phyloP scores from a whole-genome alignment of 129 eudicot genomes.

The Rutidosis leptorrhynchoides region DNA sequence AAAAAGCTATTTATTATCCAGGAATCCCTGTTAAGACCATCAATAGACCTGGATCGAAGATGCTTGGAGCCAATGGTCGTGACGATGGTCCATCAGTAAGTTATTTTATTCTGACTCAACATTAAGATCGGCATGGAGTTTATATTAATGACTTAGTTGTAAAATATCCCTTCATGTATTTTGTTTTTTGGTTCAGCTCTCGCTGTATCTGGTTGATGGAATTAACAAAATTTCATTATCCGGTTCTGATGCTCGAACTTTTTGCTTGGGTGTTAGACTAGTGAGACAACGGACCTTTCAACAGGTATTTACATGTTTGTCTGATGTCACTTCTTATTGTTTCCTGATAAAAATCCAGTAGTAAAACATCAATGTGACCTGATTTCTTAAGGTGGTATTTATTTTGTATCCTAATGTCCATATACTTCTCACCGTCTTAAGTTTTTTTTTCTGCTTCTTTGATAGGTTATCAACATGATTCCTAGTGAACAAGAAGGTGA shows the following conservation, averaged over 20 bases:
- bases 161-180: neutral
- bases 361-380: neutral
- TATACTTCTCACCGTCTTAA: neutral
- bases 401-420: neutral
- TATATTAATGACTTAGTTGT: neutral
- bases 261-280: conserved; percentile 54
- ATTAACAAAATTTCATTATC: conserved; percentile 40
- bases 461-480: conserved; percentile 38
- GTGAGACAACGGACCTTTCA: conserved; percentile 40
- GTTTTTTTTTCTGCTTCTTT: neutral
- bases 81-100: conserved; percentile 56
- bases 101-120: neutral
- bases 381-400: neutral
- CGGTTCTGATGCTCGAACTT: conserved; percentile 38
- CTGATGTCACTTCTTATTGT: neutral
- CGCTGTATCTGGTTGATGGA: conserved; percentile 37
- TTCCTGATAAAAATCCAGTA: neutral
- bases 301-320: conserved; percentile 39
- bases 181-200: conserved; percentile 29
- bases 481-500: conserved; percentile 50
- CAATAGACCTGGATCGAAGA: conserved; percentile 51
- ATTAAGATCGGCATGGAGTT: neutral
- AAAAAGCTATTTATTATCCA: conserved; percentile 14
- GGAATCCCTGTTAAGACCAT: conserved; percentile 45
- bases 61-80: conserved; percentile 57